phyloP scores from a whole-genome alignment of 2,329 filamentous ascomycete species.

The Talaromyces piceae region DNA sequence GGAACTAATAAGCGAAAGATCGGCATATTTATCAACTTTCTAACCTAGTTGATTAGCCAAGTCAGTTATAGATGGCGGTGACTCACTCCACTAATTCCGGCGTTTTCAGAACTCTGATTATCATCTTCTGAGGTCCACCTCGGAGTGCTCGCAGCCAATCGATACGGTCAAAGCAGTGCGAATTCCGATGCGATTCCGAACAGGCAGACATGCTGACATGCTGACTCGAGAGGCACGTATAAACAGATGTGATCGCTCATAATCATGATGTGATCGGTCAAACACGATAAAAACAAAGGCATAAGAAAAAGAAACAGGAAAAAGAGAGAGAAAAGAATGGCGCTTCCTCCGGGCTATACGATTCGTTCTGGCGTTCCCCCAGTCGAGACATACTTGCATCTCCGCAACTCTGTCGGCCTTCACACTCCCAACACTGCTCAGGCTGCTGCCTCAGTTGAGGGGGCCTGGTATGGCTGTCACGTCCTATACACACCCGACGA shows the following conservation, averaged over 20 bases:
- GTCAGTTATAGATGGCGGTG: too few species aligned
- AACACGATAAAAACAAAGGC: not conserved
- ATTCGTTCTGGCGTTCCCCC: constrained; percentile 29
- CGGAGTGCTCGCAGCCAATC: not conserved
- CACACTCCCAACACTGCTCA: constrained; percentile 32
- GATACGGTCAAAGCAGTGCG: not conserved
- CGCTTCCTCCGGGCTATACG: constrained; percentile 29
- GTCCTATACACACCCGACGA: constrained; percentile 19
- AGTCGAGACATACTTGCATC: constrained; percentile 29
- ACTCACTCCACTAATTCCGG: too few species aligned
- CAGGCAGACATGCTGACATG: not conserved
- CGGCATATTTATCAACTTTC: not conserved
- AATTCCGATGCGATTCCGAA: not conserved
- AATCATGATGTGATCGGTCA: not conserved
- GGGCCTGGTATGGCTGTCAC: constrained; percentile 41
- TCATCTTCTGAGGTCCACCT: not conserved
- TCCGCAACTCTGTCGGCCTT: constrained; percentile 32
- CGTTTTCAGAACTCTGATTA: too few species aligned
- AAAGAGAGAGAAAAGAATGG: not conserved
- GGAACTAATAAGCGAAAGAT: not conserved
- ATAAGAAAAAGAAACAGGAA: not conserved
- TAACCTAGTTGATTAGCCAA: not conserved
- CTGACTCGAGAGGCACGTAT: too few species aligned
- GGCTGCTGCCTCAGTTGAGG: constrained; percentile 26
- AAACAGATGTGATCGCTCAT: not conserved